Evolutionary conservation across 192 early-diverging fungal species (phyloP).

Genomic region (Entomortierella beljakovae): DNA sequence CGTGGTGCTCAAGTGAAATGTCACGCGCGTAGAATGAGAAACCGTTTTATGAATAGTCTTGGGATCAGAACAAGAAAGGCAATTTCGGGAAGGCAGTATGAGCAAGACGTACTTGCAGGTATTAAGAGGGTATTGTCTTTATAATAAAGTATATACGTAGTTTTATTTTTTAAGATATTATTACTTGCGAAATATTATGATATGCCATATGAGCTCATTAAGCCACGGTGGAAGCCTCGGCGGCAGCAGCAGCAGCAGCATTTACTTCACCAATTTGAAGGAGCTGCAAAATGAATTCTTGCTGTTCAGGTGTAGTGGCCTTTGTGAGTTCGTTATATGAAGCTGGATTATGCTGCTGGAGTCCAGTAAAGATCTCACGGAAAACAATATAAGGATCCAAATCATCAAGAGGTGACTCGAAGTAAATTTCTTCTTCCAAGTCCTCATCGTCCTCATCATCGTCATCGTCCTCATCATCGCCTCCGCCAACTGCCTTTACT

Average conservation of each 20-base stretch:
- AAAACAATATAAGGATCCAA: slow-evolving; percentile 80
- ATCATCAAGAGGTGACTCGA: slow-evolving; percentile 83
- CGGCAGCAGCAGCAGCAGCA: slow-evolving; percentile 28
- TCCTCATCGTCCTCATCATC: slow-evolving; percentile 74
- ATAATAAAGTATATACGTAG: no score
- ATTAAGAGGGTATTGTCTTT: no score
- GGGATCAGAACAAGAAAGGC: no score
- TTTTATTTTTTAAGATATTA: background rate
- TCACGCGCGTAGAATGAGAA: no score
- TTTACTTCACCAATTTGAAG: slow-evolving; percentile 57
- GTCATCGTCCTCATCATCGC: slow-evolving; percentile 63
- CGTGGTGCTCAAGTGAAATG: no score
- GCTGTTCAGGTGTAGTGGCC: slow-evolving; percentile 62
- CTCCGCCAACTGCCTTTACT: slow-evolving; percentile 57
- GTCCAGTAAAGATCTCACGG: slow-evolving; percentile 70
- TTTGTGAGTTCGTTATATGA: slow-evolving; percentile 70
- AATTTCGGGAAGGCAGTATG: no score
- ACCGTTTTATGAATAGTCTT: no score
- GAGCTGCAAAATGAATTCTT: slow-evolving; percentile 61
- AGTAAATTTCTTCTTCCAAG: slow-evolving; percentile 79
- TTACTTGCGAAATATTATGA: background rate
- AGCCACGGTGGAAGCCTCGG: background rate
- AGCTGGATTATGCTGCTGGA: slow-evolving; percentile 67
- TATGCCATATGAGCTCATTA: background rate
- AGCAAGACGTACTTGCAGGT: no score